Base-by-base conservation (phyloP, 129 eudicot genomes). In the Flaveria linearis region DNA sequence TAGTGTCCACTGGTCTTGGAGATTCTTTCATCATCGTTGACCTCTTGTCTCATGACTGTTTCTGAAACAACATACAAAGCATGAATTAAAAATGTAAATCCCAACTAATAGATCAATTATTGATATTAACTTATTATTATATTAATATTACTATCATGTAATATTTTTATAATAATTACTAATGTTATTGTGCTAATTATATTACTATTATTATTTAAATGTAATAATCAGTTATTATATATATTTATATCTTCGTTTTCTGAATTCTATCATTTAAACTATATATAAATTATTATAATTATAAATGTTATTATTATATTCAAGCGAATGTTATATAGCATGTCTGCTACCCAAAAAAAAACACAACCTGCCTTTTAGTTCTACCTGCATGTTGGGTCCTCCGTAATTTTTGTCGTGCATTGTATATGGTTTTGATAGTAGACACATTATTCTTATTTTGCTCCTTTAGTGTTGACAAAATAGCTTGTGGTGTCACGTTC, bases 11-110 rank as follows among this genome's bases (percentile, higher is more conserved):
- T 60, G 42, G 62, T 6, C 47, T 75, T 69, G 57, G 61, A 49
- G 57, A 47, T 45, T 16, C 55, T 81, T 63, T 74, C 81, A 73
- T 82, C 82, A 23, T 60, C 30, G 28, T 84, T 25, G 81, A 82
- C 84, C 79, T 42, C 56, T 66, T 70, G 72, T 70, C 81, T 72
- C 72, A 42, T 76, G 20, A 74, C 87, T 90, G 81, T 57, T 5
- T 15, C 75, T 70, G 61, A 69, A 60, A 64, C 39, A 61, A 60
- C 12, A 58, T 45, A 42, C 70, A 61, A 69, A 58, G 16, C 65
- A 23, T 58, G 65, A 15, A 58, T 39, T 58, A 9, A 58, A 22
- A 58, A 33, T 23, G 39, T 0, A 9, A 58, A 23, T 22, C 39
- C 12, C 65, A 12, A 58, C 65, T 9, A 9, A 11, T 58, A 58